A percentile compares a stretch with the other conserved stretches of the same genome.
phyloP scores from a whole-genome alignment of 1,284 basidiomycete genomes.

The Amylostereum areolatum region DNA sequence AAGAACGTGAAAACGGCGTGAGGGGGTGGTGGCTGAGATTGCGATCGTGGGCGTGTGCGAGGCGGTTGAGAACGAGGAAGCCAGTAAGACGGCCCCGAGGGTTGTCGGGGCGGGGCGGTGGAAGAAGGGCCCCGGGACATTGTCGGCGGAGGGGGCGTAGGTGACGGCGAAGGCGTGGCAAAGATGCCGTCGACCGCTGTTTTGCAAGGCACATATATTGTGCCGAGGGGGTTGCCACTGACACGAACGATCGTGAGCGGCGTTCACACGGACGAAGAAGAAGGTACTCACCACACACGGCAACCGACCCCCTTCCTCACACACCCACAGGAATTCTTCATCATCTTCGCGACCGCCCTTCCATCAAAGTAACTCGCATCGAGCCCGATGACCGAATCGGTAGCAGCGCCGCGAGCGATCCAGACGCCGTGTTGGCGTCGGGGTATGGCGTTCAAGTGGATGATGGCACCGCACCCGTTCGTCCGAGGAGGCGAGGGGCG shows the following conservation, averaged over 20 bases:
- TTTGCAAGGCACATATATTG: slow-evolving; percentile 52
- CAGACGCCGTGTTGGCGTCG: slow-evolving; percentile 45
- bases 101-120: not conserved
- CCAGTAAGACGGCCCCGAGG: slow-evolving; percentile 11
- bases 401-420: slow-evolving; percentile 46
- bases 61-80: slow-evolving; percentile 1
- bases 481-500: slow-evolving; percentile 17
- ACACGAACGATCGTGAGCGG: slow-evolving; percentile 4
- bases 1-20: slow-evolving; percentile 14
- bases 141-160: slow-evolving; percentile 1
- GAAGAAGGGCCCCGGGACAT: not conserved
- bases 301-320: slow-evolving; percentile 60
- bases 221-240: slow-evolving; percentile 61
- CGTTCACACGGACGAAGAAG: slow-evolving; percentile 6
- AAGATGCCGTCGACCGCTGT: slow-evolving; percentile 47
- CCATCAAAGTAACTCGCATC: slow-evolving; percentile 50
- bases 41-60: not conserved
- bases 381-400: slow-evolving; percentile 43
- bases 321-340: slow-evolving; percentile 54
- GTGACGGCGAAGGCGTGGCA: slow-evolving; percentile 15
- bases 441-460: slow-evolving; percentile 49
- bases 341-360: slow-evolving; percentile 38
- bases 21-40: not conserved
- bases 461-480: slow-evolving; percentile 55
- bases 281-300: slow-evolving; percentile 45